Percentiles rank a stretch among this genome's conserved stretches.
Evolutionary conservation across 2,329 filamentous ascomycete species (phyloP).

Genomic region (Fonsecaea pedrosoi): DNA sequence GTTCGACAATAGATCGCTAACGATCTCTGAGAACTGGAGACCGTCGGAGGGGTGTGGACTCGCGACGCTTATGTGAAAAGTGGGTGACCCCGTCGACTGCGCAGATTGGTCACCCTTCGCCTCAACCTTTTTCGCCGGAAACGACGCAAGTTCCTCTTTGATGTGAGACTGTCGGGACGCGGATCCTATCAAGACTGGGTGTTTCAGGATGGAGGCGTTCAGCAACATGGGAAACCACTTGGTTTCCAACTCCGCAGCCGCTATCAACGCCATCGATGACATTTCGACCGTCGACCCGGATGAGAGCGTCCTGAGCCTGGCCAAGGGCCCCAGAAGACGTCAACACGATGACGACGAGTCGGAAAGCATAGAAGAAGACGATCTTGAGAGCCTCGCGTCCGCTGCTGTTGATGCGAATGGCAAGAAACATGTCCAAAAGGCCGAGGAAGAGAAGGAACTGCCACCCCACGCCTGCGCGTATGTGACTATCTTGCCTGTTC

Average conservation of each 20-base stretch:
- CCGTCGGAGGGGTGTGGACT: conserved; percentile 31
- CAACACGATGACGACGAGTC: conserved; percentile 87
- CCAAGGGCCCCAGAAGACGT: conserved; percentile 66
- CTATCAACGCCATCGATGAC: conserved; percentile 86
- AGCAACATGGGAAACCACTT: conserved; percentile 86
- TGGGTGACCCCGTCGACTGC: conserved; percentile 18
- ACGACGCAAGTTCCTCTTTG: background rate
- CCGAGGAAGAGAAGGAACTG: conserved; percentile 77
- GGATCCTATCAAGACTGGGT: background rate
- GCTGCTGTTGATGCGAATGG: conserved; percentile 76
- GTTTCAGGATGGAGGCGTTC: conserved; percentile 76
- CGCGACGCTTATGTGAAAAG: conserved; percentile 26
- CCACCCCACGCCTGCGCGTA: conserved; percentile 96
- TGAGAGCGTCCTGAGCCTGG: conserved; percentile 77
- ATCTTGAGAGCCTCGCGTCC: conserved; percentile 77
- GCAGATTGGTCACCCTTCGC: conserved; percentile 23
- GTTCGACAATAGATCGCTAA: conserved; percentile 11
- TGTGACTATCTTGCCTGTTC: conserved; percentile 50
- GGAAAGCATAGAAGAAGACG: conserved; percentile 82
- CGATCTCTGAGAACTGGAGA: conserved; percentile 25
- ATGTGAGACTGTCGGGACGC: background rate
- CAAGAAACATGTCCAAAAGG: conserved; percentile 58
- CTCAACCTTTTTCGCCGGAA: conserved; percentile 3
- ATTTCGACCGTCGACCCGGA: conserved; percentile 76
- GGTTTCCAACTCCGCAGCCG: conserved; percentile 80